Base-by-base conservation (phyloP, 768 basidiomycete species). In the Harrya chromipes region DNA sequence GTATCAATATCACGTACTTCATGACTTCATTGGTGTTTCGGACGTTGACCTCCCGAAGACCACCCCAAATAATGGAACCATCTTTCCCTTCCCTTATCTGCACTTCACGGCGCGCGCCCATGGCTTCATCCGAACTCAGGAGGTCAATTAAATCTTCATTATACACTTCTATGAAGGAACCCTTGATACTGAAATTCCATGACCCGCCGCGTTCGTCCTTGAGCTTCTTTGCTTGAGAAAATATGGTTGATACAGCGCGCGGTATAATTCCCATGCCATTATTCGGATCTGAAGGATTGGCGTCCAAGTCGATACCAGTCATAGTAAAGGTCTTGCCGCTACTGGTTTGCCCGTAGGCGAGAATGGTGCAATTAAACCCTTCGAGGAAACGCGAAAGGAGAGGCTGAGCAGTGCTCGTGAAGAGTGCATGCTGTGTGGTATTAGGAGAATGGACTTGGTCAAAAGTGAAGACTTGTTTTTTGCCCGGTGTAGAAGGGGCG, bases 131-230 rank as follows among this genome's bases (percentile, higher is more conserved):
- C 61, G 83, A 73, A 47, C 83, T 84, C 45, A 99, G 77, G 44
- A 99, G 77, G 75, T 99, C 97, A 66, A 98, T 90, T 44, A 99
- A 81, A 72, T 99, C 97, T 73, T 99, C 97, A 70, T 99, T 98
- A 72, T 99, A 98, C 46, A 99, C 82, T 77, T 99, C 97, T 56
- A 99, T 85, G 74, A 95, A 99, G 20, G 90, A 93, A 43, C 89
- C 89, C 71, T 90, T 94, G 64, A 93, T 72, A 55, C 68, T 80
- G 64, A 76, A 93, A 50, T 78, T 86, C 91, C 89, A 95, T 36
- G 82, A 72, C 53, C 76, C 76, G 33, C 76, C 82, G 26, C 90
- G 83, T 65, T 85, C 85, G 62, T 84, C 86, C 70, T 82, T 90
- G 47, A 87, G 73, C 65, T 87, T 83, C 61, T 80, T 82, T 38